A percentile compares a stretch with the other conserved stretches of the same genome.
phyloP scores from a whole-genome alignment of 495 filamentous ascomycete species.

The Xylaria longipes region DNA sequence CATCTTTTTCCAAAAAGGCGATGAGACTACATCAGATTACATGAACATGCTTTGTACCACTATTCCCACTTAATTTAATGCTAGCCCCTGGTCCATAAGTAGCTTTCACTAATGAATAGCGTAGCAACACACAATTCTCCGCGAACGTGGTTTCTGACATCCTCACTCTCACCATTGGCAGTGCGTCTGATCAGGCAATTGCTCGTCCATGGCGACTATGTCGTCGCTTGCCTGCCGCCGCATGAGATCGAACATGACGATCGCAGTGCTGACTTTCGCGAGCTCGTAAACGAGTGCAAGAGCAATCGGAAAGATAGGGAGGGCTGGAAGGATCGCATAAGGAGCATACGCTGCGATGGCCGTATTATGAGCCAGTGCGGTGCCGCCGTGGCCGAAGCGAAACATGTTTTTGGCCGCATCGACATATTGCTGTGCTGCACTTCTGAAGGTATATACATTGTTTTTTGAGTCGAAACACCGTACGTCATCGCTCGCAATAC shows the following conservation, averaged over 20 bases:
- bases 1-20: not conserved
- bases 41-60: not conserved
- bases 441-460: constrained; percentile 70
- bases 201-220: constrained; percentile 84
- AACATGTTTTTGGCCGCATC: constrained; percentile 81
- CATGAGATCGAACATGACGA: constrained; percentile 68
- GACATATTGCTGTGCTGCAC: constrained; percentile 90
- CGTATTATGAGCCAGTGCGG: constrained; percentile 69
- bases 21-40: not conserved
- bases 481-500: constrained; percentile 14
- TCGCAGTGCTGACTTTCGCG: constrained; percentile 60
- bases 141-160: constrained; percentile 87
- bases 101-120: constrained; percentile 46
- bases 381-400: constrained; percentile 84
- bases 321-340: constrained; percentile 64
- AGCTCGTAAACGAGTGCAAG: constrained; percentile 65
- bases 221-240: constrained; percentile 77
- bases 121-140: constrained; percentile 65
- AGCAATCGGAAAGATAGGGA: constrained; percentile 60
- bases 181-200: constrained; percentile 73
- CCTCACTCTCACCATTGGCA: constrained; percentile 79
- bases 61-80: constrained; percentile 12
- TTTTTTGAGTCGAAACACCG: not conserved
- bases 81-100: constrained; percentile 17
- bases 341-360: constrained; percentile 61